Conservation (phyloP, 2,329 filamentous ascomycete genomes). For the Fulvia fulva region DNA sequence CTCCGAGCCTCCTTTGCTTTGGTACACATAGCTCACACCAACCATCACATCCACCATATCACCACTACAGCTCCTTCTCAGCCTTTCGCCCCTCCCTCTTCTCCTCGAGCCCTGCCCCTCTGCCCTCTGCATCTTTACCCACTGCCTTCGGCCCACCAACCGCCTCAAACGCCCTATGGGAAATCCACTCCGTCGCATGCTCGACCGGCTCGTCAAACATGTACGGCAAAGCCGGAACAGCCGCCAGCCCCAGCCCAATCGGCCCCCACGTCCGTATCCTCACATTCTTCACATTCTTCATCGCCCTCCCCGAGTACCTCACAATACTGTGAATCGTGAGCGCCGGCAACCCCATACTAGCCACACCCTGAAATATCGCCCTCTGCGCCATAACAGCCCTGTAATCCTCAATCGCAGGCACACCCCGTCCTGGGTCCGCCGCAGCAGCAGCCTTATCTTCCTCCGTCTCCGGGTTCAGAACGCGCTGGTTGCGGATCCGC, state of each 20-base stretch:
- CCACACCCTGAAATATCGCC: slow-evolving; percentile 83
- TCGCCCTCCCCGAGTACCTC: slow-evolving; percentile 76
- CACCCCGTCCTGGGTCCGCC: slow-evolving; percentile 23
- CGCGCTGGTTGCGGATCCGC: slow-evolving; percentile 78
- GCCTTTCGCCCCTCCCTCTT: slow-evolving; percentile 27
- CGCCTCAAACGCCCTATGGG: slow-evolving; percentile 74
- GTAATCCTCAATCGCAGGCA: slow-evolving; percentile 82
- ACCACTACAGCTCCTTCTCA: slow-evolving; percentile 36
- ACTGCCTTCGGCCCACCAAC: slow-evolving; percentile 64
- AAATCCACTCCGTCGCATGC: slow-evolving; percentile 82
- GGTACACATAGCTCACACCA: background rate
- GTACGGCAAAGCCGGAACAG: slow-evolving; percentile 75
- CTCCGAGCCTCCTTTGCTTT: background rate
- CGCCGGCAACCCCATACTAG: slow-evolving; percentile 89
- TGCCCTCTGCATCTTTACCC: slow-evolving; percentile 37
- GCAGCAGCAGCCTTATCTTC: slow-evolving; percentile 33
- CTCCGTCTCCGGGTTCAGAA: slow-evolving; percentile 61
- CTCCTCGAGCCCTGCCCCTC: slow-evolving; percentile 21
- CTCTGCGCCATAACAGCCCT: slow-evolving; percentile 86
- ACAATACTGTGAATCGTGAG: slow-evolving; percentile 94
- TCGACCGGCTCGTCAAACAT: slow-evolving; percentile 93
- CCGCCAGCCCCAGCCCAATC: slow-evolving; percentile 67
- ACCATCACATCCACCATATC: background rate
- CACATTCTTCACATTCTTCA: slow-evolving; percentile 77
- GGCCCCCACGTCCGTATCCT: slow-evolving; percentile 79